These are phyloP conservation scores for Gossypium laxum DNA, from an alignment of 441 rosid genomes.

Conservation along the genomic window DNA sequence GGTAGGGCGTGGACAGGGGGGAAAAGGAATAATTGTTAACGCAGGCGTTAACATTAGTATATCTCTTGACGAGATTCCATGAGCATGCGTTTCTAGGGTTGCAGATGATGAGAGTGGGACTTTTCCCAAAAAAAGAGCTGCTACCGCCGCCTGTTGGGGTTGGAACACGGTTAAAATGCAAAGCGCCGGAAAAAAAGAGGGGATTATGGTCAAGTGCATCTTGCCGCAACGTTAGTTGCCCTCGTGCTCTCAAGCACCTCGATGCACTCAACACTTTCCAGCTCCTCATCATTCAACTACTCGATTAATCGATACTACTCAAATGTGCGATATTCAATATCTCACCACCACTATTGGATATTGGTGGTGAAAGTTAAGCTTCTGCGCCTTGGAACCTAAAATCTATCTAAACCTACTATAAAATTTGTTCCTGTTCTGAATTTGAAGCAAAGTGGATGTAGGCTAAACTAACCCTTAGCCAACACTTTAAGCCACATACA, in stretches of 20 bases:
- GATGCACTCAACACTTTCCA: constrained; percentile 15
- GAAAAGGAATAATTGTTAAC: constrained; percentile 25
- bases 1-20: neutral
- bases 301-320: neutral
- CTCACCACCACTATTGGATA: neutral
- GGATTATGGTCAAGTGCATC: constrained; percentile 1
- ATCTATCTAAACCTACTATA: neutral
- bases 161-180: neutral
- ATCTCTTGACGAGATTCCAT: constrained; percentile 12
- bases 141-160: constrained; percentile 5
- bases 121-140: constrained; percentile 4
- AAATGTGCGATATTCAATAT: neutral
- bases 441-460: neutral
- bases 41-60: constrained; percentile 23
- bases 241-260: constrained; percentile 19
- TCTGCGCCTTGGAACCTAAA: neutral
- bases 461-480: neutral
- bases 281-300: neutral
- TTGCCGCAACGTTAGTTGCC: constrained; percentile 6
- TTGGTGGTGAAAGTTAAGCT: neutral
- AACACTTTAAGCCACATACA: neutral
- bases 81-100: constrained; percentile 11
- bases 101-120: neutral
- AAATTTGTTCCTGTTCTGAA: too few relatives aligned
- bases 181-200: neutral